Percentiles rank a stretch among this genome's conserved stretches.
Evolutionary conservation across 176 grass and related monocot genomes (phyloP).

Genomic region (Oryza glaberrima): DNA sequence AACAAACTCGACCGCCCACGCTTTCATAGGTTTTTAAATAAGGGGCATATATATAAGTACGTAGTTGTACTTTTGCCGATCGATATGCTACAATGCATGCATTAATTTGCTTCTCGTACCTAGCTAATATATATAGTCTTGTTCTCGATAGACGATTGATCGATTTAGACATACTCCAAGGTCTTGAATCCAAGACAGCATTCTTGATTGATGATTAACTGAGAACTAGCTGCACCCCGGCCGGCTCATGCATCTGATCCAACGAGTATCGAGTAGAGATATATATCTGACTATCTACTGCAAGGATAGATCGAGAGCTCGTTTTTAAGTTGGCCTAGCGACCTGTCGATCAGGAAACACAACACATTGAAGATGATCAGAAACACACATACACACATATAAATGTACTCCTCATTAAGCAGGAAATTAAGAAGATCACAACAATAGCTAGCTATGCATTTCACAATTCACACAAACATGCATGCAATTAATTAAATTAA

Average conservation of each 20-base stretch:
- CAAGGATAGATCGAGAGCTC: background rate
- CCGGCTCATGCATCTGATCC: conserved; percentile 33
- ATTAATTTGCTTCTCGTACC: conserved; percentile 26
- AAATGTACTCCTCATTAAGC: background rate
- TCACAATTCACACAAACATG: background rate
- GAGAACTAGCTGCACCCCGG: conserved; percentile 28
- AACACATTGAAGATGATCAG: conserved; percentile 31
- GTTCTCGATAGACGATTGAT: conserved; percentile 28
- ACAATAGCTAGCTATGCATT: background rate
- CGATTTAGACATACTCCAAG: background rate
- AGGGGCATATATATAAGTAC: conserved; percentile 7
- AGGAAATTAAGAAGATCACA: background rate
- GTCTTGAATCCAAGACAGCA: conserved; percentile 23
- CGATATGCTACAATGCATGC: conserved; percentile 37
- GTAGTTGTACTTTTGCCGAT: conserved; percentile 1
- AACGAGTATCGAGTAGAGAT: conserved; percentile 24
- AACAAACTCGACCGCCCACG: conserved; percentile 4
- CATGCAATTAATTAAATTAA: background rate
- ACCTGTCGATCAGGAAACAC: conserved; percentile 40
- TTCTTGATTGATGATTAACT: background rate
- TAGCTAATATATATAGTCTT: conserved; percentile 9
- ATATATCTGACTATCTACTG: background rate
- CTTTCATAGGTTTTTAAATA: conserved; percentile 37
- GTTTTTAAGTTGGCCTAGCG: conserved; percentile 48
- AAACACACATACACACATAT: background rate